A percentile compares a stretch with the other conserved stretches of the same genome.
phyloP scores from a whole-genome alignment of 306 rosid species.

The Cucurbita argyrosperma region DNA sequence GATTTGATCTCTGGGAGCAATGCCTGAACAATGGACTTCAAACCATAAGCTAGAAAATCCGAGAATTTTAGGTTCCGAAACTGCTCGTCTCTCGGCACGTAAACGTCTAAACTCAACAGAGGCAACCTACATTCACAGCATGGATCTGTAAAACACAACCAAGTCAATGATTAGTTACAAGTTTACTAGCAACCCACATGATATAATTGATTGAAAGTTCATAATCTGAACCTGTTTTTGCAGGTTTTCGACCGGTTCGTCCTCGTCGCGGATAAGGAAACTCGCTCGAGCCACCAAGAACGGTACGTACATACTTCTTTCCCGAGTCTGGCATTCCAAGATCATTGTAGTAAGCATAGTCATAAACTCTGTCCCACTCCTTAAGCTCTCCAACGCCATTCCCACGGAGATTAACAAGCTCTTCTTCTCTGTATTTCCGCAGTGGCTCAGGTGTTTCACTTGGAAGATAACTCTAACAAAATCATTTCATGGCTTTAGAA shows the following conservation, averaged over 20 bases:
- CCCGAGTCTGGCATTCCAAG: slow-evolving; percentile 62
- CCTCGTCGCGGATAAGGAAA: slow-evolving; percentile 85
- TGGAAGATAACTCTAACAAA: slow-evolving; percentile 60
- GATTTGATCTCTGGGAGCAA: slow-evolving; percentile 53
- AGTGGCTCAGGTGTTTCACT: slow-evolving; percentile 46
- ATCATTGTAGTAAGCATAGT: slow-evolving; percentile 80
- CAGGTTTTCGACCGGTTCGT: slow-evolving; percentile 58
- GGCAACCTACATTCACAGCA: slow-evolving; percentile 56
- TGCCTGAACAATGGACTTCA: slow-evolving; percentile 60
- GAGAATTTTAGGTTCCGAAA: slow-evolving; percentile 63
- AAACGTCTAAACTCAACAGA: slow-evolving; percentile 47
- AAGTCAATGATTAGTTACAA: background rate
- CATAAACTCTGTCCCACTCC: slow-evolving; percentile 96
- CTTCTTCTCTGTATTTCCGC: slow-evolving; percentile 51
- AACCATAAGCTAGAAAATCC: slow-evolving; percentile 59
- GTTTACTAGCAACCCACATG: background rate
- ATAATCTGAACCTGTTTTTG: slow-evolving; percentile 29
- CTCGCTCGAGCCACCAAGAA: slow-evolving; percentile 50
- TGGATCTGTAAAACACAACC: slow-evolving; percentile 37
- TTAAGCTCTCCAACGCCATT: slow-evolving; percentile 42
- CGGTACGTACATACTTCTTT: slow-evolving; percentile 35
- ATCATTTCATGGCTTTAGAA: too few relatives aligned
- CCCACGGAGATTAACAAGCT: slow-evolving; percentile 50
- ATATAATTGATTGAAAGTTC: background rate
- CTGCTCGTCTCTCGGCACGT: slow-evolving; percentile 80